Percentiles rank a stretch among this genome's conserved stretches.
phyloP scores from a whole-genome alignment of 805 yeast species.

The Metschnikowia lachancei region DNA sequence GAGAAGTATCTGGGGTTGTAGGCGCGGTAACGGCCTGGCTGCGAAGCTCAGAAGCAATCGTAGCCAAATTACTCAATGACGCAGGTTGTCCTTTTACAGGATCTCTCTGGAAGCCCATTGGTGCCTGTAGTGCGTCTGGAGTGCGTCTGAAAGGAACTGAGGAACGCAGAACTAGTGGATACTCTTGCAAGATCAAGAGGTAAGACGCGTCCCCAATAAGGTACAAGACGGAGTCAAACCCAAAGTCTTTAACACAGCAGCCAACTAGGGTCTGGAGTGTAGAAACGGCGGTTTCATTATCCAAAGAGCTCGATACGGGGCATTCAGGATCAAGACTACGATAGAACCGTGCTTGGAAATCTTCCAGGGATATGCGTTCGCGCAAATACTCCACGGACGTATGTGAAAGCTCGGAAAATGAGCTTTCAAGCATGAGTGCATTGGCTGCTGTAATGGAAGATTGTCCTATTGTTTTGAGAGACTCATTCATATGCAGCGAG shows the following conservation, averaged over 20 bases:
- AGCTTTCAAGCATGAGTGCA: constrained; percentile 61
- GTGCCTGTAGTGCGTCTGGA: neutral
- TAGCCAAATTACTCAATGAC: constrained; percentile 27
- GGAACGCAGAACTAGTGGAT: constrained; percentile 57
- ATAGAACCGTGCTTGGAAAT: constrained; percentile 44
- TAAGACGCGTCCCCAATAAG: constrained; percentile 69
- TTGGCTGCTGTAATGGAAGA: constrained; percentile 53
- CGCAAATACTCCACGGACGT: constrained; percentile 54
- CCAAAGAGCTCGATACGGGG: constrained; percentile 32
- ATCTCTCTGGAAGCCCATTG: neutral
- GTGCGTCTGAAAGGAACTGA: constrained; percentile 27
- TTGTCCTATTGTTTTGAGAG: constrained; percentile 49
- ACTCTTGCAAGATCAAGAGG: constrained; percentile 56
- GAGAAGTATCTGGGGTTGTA: too few relatives aligned
- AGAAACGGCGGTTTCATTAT: constrained; percentile 52
- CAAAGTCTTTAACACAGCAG: constrained; percentile 73
- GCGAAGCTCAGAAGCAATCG: constrained; percentile 32
- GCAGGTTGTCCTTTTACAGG: neutral
- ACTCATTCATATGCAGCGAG: constrained; percentile 39
- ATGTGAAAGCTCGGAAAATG: constrained; percentile 51
- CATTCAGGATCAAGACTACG: constrained; percentile 46
- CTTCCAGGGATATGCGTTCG: constrained; percentile 42
- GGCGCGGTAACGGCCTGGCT: constrained; percentile 8
- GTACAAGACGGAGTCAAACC: constrained; percentile 65
- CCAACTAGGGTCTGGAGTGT: constrained; percentile 62